A percentile compares a stretch with the other conserved stretches of the same genome.
These are phyloP conservation scores for Alternaria arbusti DNA, from an alignment of 2,329 filamentous ascomycete species.

Conservation along the genomic window DNA sequence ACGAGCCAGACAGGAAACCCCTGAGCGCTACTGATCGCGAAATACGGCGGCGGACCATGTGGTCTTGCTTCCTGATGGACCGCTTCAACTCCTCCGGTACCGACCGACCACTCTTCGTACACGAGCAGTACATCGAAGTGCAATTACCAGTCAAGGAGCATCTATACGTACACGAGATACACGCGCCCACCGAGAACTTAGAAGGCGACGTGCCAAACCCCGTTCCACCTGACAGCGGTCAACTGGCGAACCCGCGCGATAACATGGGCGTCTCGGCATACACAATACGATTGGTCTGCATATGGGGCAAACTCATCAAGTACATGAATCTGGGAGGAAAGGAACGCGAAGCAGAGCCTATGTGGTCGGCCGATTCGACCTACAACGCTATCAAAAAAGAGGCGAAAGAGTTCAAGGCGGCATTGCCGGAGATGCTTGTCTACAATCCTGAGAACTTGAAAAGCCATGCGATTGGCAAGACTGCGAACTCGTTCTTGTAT, in stretches of 20 bases:
- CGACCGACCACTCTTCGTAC: conserved; percentile 88
- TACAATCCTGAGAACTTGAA: conserved; percentile 85
- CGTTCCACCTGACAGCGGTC: conserved; percentile 67
- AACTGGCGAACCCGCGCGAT: conserved; percentile 69
- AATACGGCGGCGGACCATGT: conserved; percentile 93
- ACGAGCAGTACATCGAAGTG: conserved; percentile 86
- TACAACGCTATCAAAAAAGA: conserved; percentile 75
- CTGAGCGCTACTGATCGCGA: conserved; percentile 92
- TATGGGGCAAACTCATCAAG: conserved; percentile 89
- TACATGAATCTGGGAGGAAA: conserved; percentile 92
- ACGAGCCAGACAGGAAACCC: conserved; percentile 65
- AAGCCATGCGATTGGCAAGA: conserved; percentile 80
- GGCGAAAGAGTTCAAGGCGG: conserved; percentile 71
- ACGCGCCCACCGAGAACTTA: conserved; percentile 83
- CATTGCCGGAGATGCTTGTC: conserved; percentile 72
- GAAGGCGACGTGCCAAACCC: conserved; percentile 72
- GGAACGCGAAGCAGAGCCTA: conserved; percentile 74
- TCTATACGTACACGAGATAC: conserved; percentile 89
- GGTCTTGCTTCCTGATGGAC: conserved; percentile 98
- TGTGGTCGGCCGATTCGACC: conserved; percentile 83
- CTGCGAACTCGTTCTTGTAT: conserved; percentile 91
- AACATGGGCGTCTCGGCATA: conserved; percentile 97
- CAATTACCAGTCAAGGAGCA: conserved; percentile 90
- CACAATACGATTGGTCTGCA: conserved; percentile 80
- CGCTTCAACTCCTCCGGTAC: conserved; percentile 96